phyloP scores from a whole-genome alignment of 225 moss, liverwort and hornwort genomes.

The Pseudisothecium myosuroides region DNA sequence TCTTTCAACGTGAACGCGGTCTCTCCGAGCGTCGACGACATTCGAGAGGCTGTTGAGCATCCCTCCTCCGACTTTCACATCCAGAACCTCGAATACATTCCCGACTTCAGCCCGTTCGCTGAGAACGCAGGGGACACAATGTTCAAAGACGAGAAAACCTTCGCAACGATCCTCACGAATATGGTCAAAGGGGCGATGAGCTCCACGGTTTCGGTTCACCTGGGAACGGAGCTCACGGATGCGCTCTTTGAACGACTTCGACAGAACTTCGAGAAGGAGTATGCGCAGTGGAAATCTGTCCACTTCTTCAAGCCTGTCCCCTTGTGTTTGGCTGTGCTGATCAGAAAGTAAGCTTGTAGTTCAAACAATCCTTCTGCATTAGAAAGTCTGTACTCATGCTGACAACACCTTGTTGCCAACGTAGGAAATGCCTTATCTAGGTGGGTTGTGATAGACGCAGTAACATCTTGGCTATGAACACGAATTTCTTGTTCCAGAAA shows the following conservation, averaged over 20 bases:
- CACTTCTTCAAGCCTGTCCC: background rate
- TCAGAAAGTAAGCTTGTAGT: background rate
- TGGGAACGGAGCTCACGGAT: background rate
- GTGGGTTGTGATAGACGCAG: background rate
- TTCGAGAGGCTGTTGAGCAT: constrained; percentile 3
- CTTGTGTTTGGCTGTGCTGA: constrained; percentile 4
- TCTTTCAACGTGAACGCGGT: constrained; percentile 2
- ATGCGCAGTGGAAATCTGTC: background rate
- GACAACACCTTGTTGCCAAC: background rate
- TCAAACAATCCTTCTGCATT: background rate
- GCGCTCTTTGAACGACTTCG: background rate
- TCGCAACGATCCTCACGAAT: background rate
- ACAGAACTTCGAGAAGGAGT: background rate
- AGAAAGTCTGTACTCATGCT: background rate
- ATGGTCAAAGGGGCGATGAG: background rate
- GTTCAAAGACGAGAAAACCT: background rate
- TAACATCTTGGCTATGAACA: background rate
- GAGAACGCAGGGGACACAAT: background rate
- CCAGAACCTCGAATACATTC: background rate
- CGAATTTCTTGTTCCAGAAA: background rate
- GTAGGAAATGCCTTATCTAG: background rate
- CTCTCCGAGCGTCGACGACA: constrained; percentile 8
- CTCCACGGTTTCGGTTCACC: background rate
- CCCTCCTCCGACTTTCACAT: background rate
- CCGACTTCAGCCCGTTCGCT: background rate